phyloP scores from a whole-genome alignment of 179 eudicot genomes.

The Sideroxylon spinosum region DNA sequence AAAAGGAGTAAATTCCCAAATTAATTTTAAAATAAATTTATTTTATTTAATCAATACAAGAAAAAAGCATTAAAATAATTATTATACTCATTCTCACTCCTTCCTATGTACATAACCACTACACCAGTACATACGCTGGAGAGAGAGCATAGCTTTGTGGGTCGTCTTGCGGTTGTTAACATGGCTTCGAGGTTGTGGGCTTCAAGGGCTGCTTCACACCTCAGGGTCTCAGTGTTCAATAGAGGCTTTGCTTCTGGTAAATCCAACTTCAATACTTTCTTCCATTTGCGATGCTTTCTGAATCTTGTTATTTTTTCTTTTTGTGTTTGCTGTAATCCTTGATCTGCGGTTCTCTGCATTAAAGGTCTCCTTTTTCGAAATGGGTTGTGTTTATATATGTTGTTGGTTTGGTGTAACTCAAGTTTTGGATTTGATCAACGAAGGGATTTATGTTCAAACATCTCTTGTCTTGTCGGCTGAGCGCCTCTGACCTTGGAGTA shows the following conservation, averaged over 20 bases:
- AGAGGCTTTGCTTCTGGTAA: constrained; percentile 73
- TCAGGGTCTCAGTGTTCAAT: constrained; percentile 55
- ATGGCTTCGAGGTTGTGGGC: constrained; percentile 79
- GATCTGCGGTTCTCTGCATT: constrained; percentile 12
- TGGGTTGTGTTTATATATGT: constrained; percentile 13
- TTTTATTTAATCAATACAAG: too few relatives aligned
- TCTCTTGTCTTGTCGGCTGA: background rate
- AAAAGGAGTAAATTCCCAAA: too few relatives aligned
- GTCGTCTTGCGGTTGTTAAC: background rate
- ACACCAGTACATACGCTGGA: too few relatives aligned
- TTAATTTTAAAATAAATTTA: too few relatives aligned
- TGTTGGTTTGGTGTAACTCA: background rate
- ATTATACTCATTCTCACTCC: too few relatives aligned
- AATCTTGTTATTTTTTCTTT: background rate
- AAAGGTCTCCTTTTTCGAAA: constrained; percentile 10
- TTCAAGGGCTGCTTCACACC: constrained; percentile 64
- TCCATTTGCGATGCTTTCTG: background rate
- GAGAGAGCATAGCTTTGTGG: constrained; percentile 9
- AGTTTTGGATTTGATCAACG: background rate
- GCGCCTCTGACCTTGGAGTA: background rate
- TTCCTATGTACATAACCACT: too few relatives aligned
- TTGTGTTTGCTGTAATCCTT: constrained; percentile 10
- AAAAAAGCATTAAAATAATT: too few relatives aligned
- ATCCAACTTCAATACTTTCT: background rate
- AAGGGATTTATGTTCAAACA: background rate